These are phyloP conservation scores for Russula brevipes DNA, from an alignment of 768 basidiomycete genomes.

Conservation along the genomic window DNA sequence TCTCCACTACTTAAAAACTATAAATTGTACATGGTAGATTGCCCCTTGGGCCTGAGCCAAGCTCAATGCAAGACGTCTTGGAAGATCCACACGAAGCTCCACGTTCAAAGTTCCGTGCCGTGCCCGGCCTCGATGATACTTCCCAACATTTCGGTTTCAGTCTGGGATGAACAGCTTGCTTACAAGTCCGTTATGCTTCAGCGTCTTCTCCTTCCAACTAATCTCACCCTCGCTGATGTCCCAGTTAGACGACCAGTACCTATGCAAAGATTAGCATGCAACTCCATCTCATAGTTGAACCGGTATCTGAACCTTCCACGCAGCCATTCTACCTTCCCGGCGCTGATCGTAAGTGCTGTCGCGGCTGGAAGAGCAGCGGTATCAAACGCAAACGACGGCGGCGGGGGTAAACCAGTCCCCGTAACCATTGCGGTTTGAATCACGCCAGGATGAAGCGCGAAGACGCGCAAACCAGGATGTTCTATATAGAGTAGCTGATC, in stretches of 20 bases:
- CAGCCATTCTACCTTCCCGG: slow-evolving; percentile 16
- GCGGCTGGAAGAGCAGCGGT: slow-evolving; percentile 2
- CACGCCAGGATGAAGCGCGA: slow-evolving; percentile 11
- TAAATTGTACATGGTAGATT: too few species aligned
- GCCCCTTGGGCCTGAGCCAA: too few species aligned
- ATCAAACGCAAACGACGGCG: background rate
- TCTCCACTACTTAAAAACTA: too few species aligned
- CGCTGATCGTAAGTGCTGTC: slow-evolving; percentile 1
- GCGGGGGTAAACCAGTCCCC: background rate
- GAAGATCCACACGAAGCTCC: too few species aligned
- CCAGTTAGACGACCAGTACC: slow-evolving; percentile 36
- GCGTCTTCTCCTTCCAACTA: background rate
- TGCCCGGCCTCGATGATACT: too few species aligned
- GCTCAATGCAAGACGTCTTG: too few species aligned
- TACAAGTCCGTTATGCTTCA: background rate
- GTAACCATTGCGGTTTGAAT: background rate
- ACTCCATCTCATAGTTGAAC: too few species aligned
- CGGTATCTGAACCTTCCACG: slow-evolving; percentile 7
- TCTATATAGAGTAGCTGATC: background rate
- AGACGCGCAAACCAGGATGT: slow-evolving; percentile 4
- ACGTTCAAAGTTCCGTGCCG: too few species aligned
- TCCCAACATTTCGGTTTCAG: too few species aligned
- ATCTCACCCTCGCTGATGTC: background rate
- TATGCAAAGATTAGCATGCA: slow-evolving; percentile 39
- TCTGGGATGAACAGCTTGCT: background rate